Conservation (phyloP, 495 filamentous ascomycete genomes). For the Annulohypoxylon nitens region DNA sequence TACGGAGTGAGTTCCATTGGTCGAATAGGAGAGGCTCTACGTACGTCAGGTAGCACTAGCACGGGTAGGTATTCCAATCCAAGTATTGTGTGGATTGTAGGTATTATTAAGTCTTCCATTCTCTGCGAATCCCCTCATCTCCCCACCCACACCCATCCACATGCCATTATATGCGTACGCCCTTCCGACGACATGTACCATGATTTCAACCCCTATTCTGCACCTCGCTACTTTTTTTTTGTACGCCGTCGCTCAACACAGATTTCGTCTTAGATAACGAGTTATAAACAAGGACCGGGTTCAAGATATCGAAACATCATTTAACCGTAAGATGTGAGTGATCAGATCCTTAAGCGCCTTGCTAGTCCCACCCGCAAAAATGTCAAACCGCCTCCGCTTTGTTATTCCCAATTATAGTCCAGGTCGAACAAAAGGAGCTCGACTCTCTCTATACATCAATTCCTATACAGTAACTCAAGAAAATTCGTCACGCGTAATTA, state of each 20-base stretch:
- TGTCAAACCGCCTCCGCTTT: slow-evolving; percentile 44
- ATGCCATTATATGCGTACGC: slow-evolving; percentile 44
- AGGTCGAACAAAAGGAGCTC: slow-evolving; percentile 15
- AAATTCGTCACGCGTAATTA: slow-evolving; percentile 48
- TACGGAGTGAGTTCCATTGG: slow-evolving; percentile 17
- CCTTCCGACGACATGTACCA: slow-evolving; percentile 41
- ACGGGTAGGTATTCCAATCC: neutral
- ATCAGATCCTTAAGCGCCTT: slow-evolving; percentile 49
- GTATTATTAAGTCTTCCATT: slow-evolving; percentile 44
- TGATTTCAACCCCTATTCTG: slow-evolving; percentile 29
- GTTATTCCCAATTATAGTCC: slow-evolving; percentile 37
- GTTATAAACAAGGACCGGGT: slow-evolving; percentile 37
- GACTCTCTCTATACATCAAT: slow-evolving; percentile 47
- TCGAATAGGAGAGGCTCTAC: slow-evolving; percentile 22
- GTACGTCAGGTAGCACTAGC: neutral
- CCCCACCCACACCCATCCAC: neutral
- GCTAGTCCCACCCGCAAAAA: slow-evolving; percentile 43
- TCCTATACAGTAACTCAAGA: slow-evolving; percentile 47
- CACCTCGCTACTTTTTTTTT: slow-evolving; percentile 47
- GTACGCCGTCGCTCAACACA: slow-evolving; percentile 55
- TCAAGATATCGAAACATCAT: slow-evolving; percentile 35
- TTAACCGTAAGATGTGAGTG: slow-evolving; percentile 36
- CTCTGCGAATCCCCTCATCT: slow-evolving; percentile 13
- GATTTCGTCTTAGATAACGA: slow-evolving; percentile 21
- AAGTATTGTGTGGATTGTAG: slow-evolving; percentile 12